These are phyloP conservation scores for Ceratocystis colombiana DNA, from an alignment of 2,329 filamentous ascomycete species.

Conservation along the genomic window DNA sequence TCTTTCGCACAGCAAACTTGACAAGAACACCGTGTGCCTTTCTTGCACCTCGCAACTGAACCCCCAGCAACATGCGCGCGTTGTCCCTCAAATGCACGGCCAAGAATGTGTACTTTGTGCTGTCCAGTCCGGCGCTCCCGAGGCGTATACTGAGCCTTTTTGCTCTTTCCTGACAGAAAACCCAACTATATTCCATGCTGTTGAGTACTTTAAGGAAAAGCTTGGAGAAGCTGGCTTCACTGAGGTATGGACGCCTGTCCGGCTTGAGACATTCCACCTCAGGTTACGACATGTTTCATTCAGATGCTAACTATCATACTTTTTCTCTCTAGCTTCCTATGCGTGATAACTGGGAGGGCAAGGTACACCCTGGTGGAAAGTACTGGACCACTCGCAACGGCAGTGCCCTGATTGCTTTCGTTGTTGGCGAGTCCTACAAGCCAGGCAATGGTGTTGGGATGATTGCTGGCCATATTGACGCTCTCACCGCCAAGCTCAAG, in stretches of 20 bases:
- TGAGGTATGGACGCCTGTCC: conserved; percentile 43
- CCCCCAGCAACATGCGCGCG: conserved; percentile 25
- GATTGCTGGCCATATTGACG: conserved; percentile 86
- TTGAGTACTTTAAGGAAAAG: conserved; percentile 65
- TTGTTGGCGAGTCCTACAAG: conserved; percentile 68
- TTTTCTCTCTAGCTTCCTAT: conserved; percentile 51
- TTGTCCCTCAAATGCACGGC: conserved; percentile 22
- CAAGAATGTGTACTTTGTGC: conserved; percentile 34
- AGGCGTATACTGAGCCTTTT: conserved; percentile 71
- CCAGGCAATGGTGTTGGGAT: conserved; percentile 80
- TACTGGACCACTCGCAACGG: conserved; percentile 84
- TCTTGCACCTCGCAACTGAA: conserved; percentile 26
- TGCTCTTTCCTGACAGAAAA: conserved; percentile 79
- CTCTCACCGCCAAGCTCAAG: conserved; percentile 82
- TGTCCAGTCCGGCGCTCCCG: conserved; percentile 40
- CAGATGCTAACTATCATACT: conserved; percentile 25
- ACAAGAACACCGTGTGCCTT: conserved; percentile 25
- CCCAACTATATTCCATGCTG: conserved; percentile 87
- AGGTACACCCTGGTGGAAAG: conserved; percentile 69
- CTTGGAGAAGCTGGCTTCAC: conserved; percentile 63
- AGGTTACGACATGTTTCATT: not conserved
- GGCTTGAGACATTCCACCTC: no score
- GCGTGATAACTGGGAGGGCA: conserved; percentile 63
- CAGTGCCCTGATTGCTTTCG: conserved; percentile 75
- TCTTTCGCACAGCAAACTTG: conserved; percentile 13